phyloP scores from a whole-genome alignment of 352 stramenopile species.

The Phytophthora capsici region DNA sequence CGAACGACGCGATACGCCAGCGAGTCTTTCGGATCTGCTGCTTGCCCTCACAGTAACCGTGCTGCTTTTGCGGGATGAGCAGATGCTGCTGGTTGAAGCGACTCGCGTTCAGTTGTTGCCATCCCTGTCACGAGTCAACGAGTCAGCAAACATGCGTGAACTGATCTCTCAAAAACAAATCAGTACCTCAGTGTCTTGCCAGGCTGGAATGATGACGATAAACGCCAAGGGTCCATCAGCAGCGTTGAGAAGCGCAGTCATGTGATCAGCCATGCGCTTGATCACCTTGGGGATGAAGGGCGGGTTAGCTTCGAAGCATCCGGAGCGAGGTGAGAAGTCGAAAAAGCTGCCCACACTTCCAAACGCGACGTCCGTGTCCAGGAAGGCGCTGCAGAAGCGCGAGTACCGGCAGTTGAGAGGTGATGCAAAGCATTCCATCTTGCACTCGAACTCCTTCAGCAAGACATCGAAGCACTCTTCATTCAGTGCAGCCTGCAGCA shows the following conservation, averaged over 20 bases:
- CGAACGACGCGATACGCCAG: constrained; percentile 93
- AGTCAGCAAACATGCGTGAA: not conserved
- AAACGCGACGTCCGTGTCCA: constrained; percentile 90
- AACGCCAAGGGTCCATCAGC: constrained; percentile 84
- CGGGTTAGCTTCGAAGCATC: constrained; percentile 94
- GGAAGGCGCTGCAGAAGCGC: constrained; percentile 91
- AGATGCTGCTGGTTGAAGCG: constrained; percentile 80
- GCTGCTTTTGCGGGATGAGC: constrained; percentile 82
- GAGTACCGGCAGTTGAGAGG: constrained; percentile 94
- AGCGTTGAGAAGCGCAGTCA: constrained; percentile 78
- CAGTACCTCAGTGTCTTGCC: constrained; percentile 79
- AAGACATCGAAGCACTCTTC: constrained; percentile 93
- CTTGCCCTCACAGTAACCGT: constrained; percentile 93
- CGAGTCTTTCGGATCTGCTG: constrained; percentile 90
- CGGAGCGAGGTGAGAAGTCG: constrained; percentile 84
- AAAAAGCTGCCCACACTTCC: constrained; percentile 95
- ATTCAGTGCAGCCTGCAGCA: constrained; percentile 76
- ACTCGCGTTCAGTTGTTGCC: constrained; percentile 79
- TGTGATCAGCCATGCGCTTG: constrained; percentile 89
- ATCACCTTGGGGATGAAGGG: constrained; percentile 95
- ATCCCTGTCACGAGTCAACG: constrained; percentile 48
- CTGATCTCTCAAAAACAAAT: not conserved
- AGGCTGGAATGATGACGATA: constrained; percentile 92
- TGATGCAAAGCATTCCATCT: constrained; percentile 95
- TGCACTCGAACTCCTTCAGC: constrained; percentile 90